Conservation (phyloP, 257 asterid genomes). For the Anisodus tanguticus region DNA sequence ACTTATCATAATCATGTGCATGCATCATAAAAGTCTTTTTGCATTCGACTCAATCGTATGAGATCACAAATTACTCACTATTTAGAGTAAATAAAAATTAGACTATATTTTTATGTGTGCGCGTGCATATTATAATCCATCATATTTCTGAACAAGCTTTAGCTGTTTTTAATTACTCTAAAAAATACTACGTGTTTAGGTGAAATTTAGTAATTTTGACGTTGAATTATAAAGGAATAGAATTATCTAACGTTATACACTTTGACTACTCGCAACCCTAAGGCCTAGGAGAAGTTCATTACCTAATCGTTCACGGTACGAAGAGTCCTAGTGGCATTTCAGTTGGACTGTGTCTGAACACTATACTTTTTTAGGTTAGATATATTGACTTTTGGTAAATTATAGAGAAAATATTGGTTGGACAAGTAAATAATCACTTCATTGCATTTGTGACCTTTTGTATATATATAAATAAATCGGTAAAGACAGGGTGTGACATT, state of each 20-base stretch:
- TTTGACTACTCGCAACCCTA: not conserved
- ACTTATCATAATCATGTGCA: not conserved
- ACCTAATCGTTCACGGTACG: not conserved
- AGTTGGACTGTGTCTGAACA: constrained; percentile 25
- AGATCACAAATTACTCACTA: not conserved
- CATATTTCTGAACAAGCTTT: no score
- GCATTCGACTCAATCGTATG: not conserved
- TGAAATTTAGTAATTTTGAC: not conserved
- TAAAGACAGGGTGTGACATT: no score
- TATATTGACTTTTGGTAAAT: constrained; percentile 15
- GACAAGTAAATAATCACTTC: not conserved
- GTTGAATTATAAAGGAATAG: not conserved
- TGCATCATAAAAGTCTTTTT: not conserved
- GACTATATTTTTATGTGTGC: not conserved
- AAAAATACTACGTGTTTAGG: no score
- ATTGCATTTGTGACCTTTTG: not conserved
- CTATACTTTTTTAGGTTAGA: not conserved
- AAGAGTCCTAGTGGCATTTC: not conserved
- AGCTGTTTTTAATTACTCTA: not conserved
- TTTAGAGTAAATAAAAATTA: not conserved
- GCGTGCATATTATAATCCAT: not conserved
- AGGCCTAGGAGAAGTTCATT: not conserved
- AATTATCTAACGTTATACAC: not conserved
- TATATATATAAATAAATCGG: no score
- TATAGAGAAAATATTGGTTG: not conserved